These are phyloP conservation scores for Rhododendron williamsianum DNA, from an alignment of 148 eudicot genomes.

Conservation along the genomic window DNA sequence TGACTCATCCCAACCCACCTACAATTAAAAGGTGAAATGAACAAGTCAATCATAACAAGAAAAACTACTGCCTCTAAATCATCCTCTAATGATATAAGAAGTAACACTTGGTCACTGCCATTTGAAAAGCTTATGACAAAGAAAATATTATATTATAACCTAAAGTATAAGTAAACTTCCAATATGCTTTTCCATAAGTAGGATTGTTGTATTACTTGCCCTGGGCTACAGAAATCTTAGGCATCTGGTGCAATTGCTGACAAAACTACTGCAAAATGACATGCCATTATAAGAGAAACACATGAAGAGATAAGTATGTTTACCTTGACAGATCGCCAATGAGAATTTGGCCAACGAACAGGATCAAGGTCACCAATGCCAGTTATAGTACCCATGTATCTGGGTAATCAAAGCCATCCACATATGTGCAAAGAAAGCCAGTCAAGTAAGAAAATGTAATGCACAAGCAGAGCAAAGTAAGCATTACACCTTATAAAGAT, in stretches of 20 bases:
- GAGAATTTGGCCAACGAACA: conserved; percentile 96
- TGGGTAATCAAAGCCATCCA: conserved; percentile 29
- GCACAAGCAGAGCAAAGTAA: neutral
- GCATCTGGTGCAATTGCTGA: neutral
- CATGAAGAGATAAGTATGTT: neutral
- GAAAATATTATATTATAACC: neutral
- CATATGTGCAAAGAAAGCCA: conserved; percentile 11
- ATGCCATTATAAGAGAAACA: neutral
- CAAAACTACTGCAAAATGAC: neutral
- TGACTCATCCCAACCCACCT: conserved; percentile 99
- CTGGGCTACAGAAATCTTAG: neutral
- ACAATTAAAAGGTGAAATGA: conserved; percentile 15
- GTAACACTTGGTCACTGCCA: neutral
- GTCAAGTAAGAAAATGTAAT: neutral
- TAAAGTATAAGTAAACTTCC: neutral
- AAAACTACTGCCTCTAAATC: neutral
- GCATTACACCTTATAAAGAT: neutral
- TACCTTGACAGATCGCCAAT: conserved; percentile 99
- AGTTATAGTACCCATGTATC: conserved; percentile 98
- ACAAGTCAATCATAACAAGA: neutral
- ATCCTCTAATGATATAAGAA: neutral
- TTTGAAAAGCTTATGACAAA: neutral
- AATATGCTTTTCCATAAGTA: neutral
- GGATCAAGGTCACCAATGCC: conserved; percentile 91
- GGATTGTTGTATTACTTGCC: neutral